Evolutionary conservation across 352 stramenopile species (phyloP).

Genomic region (Pythium monospermum): DNA sequence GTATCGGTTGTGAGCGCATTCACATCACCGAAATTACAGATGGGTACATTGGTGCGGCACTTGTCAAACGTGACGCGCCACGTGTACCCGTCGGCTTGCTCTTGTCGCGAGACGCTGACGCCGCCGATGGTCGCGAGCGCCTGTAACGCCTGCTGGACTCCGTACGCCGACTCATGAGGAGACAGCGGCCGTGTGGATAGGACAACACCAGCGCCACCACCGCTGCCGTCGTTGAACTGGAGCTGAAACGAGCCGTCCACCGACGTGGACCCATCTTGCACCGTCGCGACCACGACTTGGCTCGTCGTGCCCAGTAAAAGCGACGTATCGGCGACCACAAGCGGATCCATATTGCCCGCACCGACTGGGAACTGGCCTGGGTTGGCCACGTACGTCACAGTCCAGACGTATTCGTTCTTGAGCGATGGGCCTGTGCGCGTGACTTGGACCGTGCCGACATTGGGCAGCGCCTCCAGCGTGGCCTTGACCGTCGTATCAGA

Average conservation of each 20-base stretch:
- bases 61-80: constrained; percentile 90
- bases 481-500: constrained; percentile 90
- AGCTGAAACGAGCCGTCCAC: constrained; percentile 66
- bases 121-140: constrained; percentile 44
- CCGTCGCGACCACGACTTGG: constrained; percentile 26
- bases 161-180: constrained; percentile 40
- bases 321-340: constrained; percentile 35
- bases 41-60: constrained; percentile 58
- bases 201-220: too few species aligned
- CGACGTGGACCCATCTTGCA: constrained; percentile 43
- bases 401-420: constrained; percentile 91
- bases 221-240: constrained; percentile 36
- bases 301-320: constrained; percentile 42
- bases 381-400: constrained; percentile 91
- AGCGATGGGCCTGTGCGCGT: constrained; percentile 73
- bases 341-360: constrained; percentile 46
- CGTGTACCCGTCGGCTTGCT: constrained; percentile 66
- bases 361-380: constrained; percentile 90
- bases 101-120: constrained; percentile 57
- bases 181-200: constrained; percentile 31
- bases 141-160: constrained; percentile 44
- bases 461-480: constrained; percentile 89
- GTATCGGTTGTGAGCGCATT: constrained; percentile 39
- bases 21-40: constrained; percentile 92
- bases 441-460: constrained; percentile 90